Evolutionary conservation across 495 filamentous ascomycete species (phyloP).

Genomic region (Penicillium daleae): DNA sequence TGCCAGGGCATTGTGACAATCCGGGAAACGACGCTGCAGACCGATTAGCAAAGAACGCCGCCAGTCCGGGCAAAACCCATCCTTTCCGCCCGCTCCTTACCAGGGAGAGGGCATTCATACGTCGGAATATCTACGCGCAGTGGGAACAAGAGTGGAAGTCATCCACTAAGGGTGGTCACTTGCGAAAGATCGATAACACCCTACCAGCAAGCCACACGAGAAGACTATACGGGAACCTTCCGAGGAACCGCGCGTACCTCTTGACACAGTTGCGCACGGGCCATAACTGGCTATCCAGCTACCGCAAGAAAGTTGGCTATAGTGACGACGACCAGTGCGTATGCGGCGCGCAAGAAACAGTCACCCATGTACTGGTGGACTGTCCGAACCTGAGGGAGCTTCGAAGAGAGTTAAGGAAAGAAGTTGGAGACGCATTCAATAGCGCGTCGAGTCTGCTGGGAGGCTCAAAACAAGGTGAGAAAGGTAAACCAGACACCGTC

Average conservation of each 20-base stretch:
- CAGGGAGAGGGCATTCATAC: constrained; percentile 15
- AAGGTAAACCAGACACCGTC: no score
- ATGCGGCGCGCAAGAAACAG: constrained; percentile 24
- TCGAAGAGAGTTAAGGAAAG: no score
- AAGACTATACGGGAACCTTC: constrained; percentile 16
- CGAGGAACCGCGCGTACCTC: constrained; percentile 17
- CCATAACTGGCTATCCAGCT: constrained; percentile 24
- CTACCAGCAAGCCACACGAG: constrained; percentile 23
- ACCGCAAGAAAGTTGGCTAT: constrained; percentile 11
- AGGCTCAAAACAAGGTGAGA: no score
- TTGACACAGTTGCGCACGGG: constrained; percentile 26
- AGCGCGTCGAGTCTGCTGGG: no score
- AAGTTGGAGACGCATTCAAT: no score
- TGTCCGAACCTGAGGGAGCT: no score
- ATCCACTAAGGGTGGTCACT: constrained; percentile 11
- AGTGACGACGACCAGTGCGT: constrained; percentile 22
- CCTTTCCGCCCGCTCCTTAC: no score
- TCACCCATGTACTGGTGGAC: no score
- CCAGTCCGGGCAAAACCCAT: no score
- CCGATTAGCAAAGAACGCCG: no score
- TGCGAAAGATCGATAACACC: constrained; percentile 16
- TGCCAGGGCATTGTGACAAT: no score
- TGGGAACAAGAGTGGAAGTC: constrained; percentile 25
- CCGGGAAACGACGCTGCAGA: no score
- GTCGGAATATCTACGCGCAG: constrained; percentile 5